Evolutionary conservation across 495 filamentous ascomycete genomes (phyloP), one percentile per base, ranked within the genome.

Genomic region (Terfezia claveryi): DNA sequence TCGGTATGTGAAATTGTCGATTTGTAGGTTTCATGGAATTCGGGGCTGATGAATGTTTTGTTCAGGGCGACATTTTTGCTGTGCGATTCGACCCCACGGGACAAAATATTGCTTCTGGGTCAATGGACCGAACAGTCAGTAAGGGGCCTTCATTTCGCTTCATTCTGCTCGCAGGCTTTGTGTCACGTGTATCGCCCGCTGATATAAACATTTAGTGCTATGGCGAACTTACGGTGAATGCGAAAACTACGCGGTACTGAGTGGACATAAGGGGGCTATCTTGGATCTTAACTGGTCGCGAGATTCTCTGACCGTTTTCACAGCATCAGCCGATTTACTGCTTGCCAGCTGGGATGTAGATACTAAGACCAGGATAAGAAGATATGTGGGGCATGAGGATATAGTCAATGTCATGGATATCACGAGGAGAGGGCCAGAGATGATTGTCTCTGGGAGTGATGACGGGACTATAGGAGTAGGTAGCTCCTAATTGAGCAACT

Each of bases 271-370:
- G 68, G 86, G 85, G 44, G 88, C 89, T 11, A 69, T 20, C 20
- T 20, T 20, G 20, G 20, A 20, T 20, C 20, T 20, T 23, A 83
- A 91, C 64, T 99, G 92, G 92, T 92, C 91, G 8, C 82, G 91
- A 66, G 89, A 96, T 68, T 91, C 86, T 36, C 77, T 80, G 62
- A 80, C 87, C 52, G 68, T 99, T 57, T 95, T 91, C 65, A 94
- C 92, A 36, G 88, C 88, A 36, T 94, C 88, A 41, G 87, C 89
- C 56, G 89, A 96, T 64, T 84, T 77, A 73, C 49, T 62, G n/a
- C 72, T 99, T 38, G 87, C 88, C 41, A 93, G 85, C 66, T 99
- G 91, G 91, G 88, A 99, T 64, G 67, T 91, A 20, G 86, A 89
- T 57, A 87, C 85, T 4, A 87, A 87, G 1, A 71, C 76, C 50